A percentile compares a stretch with the other conserved stretches of the same genome.
Conservation (phyloP, 108 stramenopile species). For the Epithemia pelagica region DNA sequence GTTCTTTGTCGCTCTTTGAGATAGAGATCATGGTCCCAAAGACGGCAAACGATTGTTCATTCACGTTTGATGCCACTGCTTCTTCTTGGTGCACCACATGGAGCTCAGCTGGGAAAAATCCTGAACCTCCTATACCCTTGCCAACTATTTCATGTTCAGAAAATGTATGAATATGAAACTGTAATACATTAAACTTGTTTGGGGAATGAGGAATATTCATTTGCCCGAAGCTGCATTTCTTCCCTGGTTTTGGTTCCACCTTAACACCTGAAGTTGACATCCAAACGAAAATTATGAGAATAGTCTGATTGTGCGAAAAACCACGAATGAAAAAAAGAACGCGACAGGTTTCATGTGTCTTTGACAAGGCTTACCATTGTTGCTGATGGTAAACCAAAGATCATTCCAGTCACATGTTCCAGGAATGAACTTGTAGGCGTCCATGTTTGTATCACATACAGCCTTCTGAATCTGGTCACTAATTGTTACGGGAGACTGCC, state of each 20-base stretch:
- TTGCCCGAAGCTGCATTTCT: conserved; percentile 1
- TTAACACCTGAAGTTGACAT: not conserved
- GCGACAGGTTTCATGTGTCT: too few species aligned
- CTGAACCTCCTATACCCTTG: not conserved
- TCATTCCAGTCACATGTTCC: conserved; percentile 15
- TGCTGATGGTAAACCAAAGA: not conserved
- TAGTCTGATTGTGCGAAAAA: too few species aligned
- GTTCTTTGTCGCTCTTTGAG: not conserved
- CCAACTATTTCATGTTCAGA: conserved; percentile 25
- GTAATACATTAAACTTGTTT: conserved; percentile 11
- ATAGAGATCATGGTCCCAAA: conserved; percentile 8
- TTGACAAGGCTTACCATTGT: conserved; percentile 4
- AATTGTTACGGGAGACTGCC: conserved; percentile 7
- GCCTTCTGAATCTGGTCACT: not conserved
- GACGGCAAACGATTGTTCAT: conserved; percentile 11
- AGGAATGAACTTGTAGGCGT: not conserved
- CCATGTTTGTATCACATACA: conserved; percentile 7
- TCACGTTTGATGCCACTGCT: too few species aligned
- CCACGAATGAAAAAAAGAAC: too few species aligned
- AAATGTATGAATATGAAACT: conserved; percentile 27
- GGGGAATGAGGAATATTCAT: conserved; percentile 10
- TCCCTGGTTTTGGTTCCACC: not conserved
- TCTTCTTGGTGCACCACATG: conserved; percentile 17
- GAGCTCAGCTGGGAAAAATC: conserved; percentile 19
- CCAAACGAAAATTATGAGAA: too few species aligned